Conservation (phyloP, 2,329 filamentous ascomycete genomes). For the Westerdykella sp. region DNA sequence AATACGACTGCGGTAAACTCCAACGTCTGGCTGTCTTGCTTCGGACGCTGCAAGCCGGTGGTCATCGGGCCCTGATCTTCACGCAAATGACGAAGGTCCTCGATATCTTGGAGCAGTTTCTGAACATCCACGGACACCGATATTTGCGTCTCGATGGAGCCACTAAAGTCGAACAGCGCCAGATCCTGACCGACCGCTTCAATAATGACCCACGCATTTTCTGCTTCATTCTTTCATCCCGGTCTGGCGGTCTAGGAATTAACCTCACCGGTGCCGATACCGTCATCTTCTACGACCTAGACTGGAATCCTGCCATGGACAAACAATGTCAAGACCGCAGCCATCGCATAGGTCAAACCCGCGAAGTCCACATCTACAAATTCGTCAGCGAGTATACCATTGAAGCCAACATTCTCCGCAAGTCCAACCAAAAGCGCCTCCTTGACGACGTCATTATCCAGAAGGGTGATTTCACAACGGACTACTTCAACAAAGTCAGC, state of each 20-base stretch:
- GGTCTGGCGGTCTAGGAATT: slow-evolving; percentile 90
- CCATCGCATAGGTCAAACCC: slow-evolving; percentile 94
- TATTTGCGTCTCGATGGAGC: slow-evolving; percentile 95
- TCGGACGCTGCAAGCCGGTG: slow-evolving; percentile 77
- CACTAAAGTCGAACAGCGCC: slow-evolving; percentile 91
- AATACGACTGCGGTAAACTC: slow-evolving; percentile 96
- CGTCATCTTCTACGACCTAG: slow-evolving; percentile 97
- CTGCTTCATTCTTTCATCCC: slow-evolving; percentile 90
- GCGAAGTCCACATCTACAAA: slow-evolving; percentile 94
- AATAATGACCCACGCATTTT: slow-evolving; percentile 90
- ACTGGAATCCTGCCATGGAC: slow-evolving; percentile 99
- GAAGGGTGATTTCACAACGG: slow-evolving; percentile 94
- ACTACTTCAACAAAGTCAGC: slow-evolving; percentile 77
- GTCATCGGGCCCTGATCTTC: slow-evolving; percentile 93
- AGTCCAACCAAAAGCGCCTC: slow-evolving; percentile 96
- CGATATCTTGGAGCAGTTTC: slow-evolving; percentile 93
- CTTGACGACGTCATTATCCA: slow-evolving; percentile 97
- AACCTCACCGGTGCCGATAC: slow-evolving; percentile 95
- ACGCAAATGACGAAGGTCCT: slow-evolving; percentile 99
- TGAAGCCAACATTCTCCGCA: slow-evolving; percentile 94
- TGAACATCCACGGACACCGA: slow-evolving; percentile 96
- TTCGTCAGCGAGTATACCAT: slow-evolving; percentile 63
- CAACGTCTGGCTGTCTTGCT: slow-evolving; percentile 83
- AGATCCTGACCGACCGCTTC: slow-evolving; percentile 93
- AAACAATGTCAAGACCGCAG: slow-evolving; percentile 97